A percentile compares a stretch with the other conserved stretches of the same genome.
These are phyloP conservation scores for Trichophyton mentagrophytes DNA, from an alignment of 2,329 filamentous ascomycete species.

Conservation along the genomic window DNA sequence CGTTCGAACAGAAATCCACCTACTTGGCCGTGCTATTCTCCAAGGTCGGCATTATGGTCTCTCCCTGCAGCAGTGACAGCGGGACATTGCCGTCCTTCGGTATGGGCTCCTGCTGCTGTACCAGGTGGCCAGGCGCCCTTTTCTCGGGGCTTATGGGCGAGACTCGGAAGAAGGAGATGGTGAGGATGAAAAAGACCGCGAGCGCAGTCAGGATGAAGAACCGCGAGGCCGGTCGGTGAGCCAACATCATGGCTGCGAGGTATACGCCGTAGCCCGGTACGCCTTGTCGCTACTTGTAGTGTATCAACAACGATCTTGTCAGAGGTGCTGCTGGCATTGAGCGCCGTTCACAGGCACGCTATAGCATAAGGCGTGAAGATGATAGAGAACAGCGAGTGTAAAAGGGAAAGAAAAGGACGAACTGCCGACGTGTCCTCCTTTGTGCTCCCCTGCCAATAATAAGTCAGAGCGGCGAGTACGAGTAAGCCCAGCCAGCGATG, in stretches of 20 bases:
- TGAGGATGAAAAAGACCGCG: constrained; percentile 25
- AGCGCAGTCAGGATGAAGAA: constrained; percentile 24
- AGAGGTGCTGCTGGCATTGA: neutral
- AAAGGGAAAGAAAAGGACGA: too few relatives aligned
- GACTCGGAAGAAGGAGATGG: constrained; percentile 28
- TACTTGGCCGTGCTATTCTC: constrained; percentile 40
- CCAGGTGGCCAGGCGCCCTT: constrained; percentile 31
- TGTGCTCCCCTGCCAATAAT: neutral
- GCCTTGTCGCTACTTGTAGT: too few relatives aligned
- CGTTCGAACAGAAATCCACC: constrained; percentile 5
- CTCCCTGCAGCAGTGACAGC: constrained; percentile 31
- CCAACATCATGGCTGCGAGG: constrained; percentile 1
- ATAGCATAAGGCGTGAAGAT: neutral
- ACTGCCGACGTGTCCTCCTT: neutral
- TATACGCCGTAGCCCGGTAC: neutral
- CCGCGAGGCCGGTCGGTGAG: constrained; percentile 26
- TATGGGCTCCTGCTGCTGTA: constrained; percentile 16
- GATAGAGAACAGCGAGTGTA: neutral
- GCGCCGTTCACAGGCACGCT: neutral
- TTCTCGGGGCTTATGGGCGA: constrained; percentile 27
- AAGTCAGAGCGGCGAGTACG: neutral
- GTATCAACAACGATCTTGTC: neutral
- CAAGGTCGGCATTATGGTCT: constrained; percentile 35
- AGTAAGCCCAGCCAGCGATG: neutral
- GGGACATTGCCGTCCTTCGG: constrained; percentile 11